Conservation (phyloP, 2,329 filamentous ascomycete species). For the Paraphaeosphaeria minitans region DNA sequence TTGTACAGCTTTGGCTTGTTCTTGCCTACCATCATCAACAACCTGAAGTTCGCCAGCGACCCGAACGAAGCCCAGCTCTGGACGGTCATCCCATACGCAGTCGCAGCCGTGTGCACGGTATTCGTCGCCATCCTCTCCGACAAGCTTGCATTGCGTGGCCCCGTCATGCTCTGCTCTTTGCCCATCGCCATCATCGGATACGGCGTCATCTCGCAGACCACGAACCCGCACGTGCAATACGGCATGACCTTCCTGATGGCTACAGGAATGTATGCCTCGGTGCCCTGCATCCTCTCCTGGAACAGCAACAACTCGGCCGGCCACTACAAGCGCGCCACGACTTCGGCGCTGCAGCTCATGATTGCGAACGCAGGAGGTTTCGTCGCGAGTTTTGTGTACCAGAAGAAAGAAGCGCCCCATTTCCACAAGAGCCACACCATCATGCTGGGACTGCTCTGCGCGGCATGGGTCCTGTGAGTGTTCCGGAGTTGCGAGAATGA, state of each 20-base stretch:
- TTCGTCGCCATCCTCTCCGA: constrained; percentile 64
- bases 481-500: neutral
- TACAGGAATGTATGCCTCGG: constrained; percentile 66
- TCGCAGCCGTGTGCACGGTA: constrained; percentile 60
- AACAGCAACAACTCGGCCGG: constrained; percentile 70
- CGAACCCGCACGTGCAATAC: constrained; percentile 60
- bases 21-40: constrained; percentile 68
- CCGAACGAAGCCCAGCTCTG: constrained; percentile 65
- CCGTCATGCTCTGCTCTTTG: constrained; percentile 67
- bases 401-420: constrained; percentile 59
- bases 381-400: constrained; percentile 69
- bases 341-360: constrained; percentile 67
- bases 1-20: constrained; percentile 70
- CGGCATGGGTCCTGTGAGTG: constrained; percentile 68
- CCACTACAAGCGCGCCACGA: constrained; percentile 73
- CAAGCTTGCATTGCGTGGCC: constrained; percentile 62
- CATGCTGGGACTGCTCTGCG: constrained; percentile 64
- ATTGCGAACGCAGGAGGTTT: constrained; percentile 72
- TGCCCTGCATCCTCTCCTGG: constrained; percentile 69
- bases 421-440: constrained; percentile 67
- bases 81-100: constrained; percentile 68
- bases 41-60: constrained; percentile 59
- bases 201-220: constrained; percentile 64
- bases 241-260: constrained; percentile 73
- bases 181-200: constrained; percentile 70